Evolutionary conservation across 129 eudicot species (phyloP).

Genomic region (Heracleum sosnowskyi): DNA sequence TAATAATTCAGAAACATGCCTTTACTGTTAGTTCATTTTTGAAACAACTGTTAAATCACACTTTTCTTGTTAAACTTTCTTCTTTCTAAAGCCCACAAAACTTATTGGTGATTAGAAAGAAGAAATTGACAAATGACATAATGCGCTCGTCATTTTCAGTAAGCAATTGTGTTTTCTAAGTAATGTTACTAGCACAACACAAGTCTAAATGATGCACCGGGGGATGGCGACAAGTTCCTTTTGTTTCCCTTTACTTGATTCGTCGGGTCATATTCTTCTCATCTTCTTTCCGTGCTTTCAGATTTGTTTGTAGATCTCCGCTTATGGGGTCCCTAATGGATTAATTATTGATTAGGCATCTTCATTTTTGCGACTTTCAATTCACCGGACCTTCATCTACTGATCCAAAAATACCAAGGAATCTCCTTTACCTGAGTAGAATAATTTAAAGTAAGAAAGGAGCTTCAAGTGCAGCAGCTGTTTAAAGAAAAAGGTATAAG

Average conservation of each 20-base stretch:
- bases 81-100: neutral
- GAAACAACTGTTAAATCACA: too few species aligned
- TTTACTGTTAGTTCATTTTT: neutral
- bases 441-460: slow-evolving; percentile 65
- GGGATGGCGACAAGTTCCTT: slow-evolving; percentile 59
- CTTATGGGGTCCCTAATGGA: slow-evolving; percentile 42
- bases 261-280: slow-evolving; percentile 53
- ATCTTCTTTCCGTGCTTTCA: slow-evolving; percentile 26
- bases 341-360: slow-evolving; percentile 55
- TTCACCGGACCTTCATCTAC: slow-evolving; percentile 36
- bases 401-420: slow-evolving; percentile 29
- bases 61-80: slow-evolving; percentile 1
- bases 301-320: slow-evolving; percentile 42
- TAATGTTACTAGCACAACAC: slow-evolving; percentile 14
- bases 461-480: slow-evolving; percentile 55
- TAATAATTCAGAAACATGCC: neutral
- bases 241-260: slow-evolving; percentile 68
- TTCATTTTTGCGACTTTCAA: slow-evolving; percentile 38
- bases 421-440: slow-evolving; percentile 63
- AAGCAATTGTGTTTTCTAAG: slow-evolving; percentile 16
- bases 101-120: neutral
- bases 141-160: slow-evolving; percentile 35
- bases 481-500: slow-evolving; percentile 39
- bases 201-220: slow-evolving; percentile 32
- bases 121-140: slow-evolving; percentile 32